phyloP scores from a whole-genome alignment of 331 rosid species.

The Spiraea crenata region DNA sequence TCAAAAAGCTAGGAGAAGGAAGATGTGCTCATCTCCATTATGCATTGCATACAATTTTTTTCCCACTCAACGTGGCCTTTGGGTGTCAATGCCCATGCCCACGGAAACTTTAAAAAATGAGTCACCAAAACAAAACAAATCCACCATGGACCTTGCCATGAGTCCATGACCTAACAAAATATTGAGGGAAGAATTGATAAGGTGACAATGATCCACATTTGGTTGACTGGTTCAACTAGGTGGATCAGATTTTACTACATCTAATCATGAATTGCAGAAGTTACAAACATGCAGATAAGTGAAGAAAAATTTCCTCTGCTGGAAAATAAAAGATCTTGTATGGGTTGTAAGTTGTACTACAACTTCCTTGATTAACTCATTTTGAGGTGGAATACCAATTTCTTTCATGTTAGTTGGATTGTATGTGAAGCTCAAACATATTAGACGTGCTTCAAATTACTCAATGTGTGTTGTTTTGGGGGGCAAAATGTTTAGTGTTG shows the following conservation, averaged over 20 bases:
- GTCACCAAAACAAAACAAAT: background rate
- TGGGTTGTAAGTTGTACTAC: too few species aligned
- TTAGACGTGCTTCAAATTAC: too few species aligned
- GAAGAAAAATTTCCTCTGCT: too few species aligned
- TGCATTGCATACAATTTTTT: background rate
- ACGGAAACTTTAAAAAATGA: background rate
- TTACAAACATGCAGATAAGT: too few species aligned
- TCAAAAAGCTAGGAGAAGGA: too few species aligned
- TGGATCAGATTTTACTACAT: background rate
- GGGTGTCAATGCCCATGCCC: constrained; percentile 7
- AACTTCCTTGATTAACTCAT: too few species aligned
- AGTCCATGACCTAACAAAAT: constrained; percentile 5
- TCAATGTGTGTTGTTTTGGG: too few species aligned
- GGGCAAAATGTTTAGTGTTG: too few species aligned
- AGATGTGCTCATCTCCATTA: background rate
- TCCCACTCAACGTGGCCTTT: background rate
- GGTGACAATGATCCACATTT: background rate
- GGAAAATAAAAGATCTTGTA: too few species aligned
- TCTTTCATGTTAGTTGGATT: too few species aligned
- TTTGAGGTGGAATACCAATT: too few species aligned
- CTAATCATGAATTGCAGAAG: background rate
- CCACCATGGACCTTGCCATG: background rate
- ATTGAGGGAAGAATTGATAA: background rate
- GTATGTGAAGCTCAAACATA: too few species aligned
- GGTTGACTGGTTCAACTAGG: background rate